Conservation (phyloP, 2,329 filamentous ascomycete species). For the Ascochyta koolunga region DNA sequence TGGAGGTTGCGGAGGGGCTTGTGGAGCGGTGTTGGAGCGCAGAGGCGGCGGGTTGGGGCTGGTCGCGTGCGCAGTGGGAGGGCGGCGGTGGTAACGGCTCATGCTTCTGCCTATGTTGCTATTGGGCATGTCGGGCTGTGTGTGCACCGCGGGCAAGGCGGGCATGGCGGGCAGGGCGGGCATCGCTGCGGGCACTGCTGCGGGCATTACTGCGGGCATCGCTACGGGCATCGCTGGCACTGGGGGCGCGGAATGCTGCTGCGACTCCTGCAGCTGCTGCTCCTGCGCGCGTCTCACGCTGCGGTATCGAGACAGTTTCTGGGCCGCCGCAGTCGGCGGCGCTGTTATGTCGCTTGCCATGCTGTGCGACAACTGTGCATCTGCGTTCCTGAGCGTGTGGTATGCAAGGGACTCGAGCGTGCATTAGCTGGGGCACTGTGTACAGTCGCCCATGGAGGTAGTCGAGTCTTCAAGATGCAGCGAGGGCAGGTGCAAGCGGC, state of each 20-base stretch:
- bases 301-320: conserved; percentile 64
- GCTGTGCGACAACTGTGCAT: conserved; percentile 27
- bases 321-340: conserved; percentile 29
- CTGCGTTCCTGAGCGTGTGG: conserved; percentile 17
- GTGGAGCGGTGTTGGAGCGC: conserved; percentile 32
- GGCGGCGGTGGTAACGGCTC: conserved; percentile 50
- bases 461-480: conserved; percentile 4
- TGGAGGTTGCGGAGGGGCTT: conserved; percentile 12
- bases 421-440: conserved; percentile 7
- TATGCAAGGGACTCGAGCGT: conserved; percentile 14
- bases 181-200: no score
- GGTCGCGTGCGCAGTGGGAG: conserved; percentile 35
- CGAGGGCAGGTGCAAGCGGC: conserved; percentile 30
- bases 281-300: conserved; percentile 59
- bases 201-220: no score
- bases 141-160: conserved; percentile 6
- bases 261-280: conserved; percentile 28
- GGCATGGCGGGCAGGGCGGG: conserved; percentile 3
- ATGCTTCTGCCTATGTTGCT: conserved; percentile 43
- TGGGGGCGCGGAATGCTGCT: conserved; percentile 23
- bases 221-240: conserved; percentile 36
- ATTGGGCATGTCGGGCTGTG: conserved; percentile 9
- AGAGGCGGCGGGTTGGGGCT: conserved; percentile 30
- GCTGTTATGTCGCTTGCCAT: conserved; percentile 42
- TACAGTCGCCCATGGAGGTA: conserved; percentile 9